Base-by-base conservation (phyloP, 1,139 yeast species). In the Magnusiomyces fungicola region DNA sequence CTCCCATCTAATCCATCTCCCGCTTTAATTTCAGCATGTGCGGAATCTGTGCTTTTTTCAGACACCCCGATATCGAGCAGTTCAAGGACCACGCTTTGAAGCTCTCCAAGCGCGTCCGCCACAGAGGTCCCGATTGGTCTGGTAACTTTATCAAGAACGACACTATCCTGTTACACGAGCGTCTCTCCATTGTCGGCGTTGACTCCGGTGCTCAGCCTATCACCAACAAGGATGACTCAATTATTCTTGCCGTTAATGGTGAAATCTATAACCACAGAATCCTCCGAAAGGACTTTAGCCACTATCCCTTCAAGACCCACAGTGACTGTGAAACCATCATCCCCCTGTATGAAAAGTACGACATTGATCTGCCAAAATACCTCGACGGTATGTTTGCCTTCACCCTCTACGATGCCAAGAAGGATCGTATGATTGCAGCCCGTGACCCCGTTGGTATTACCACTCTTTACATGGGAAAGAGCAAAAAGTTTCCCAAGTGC, bases 131-230 rank as follows among this genome's bases (percentile, higher is more conserved):
- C 58, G 98, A 92, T 72, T 92, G 98, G 98, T 51, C 59, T 47
- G 98, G 98, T 64, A 89, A 88, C 80, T 69, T 78, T 57, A 73
- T 78, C 58, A 80, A 81, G 64, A 87, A 88, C 79, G 69, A 74
- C 58, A 87, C 97, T 49, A 82, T 71, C 45, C 72, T 92, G 61
- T 81, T 86, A 61, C 98, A 92, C 68, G 97, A 92, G 73, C 85
- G 98, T 74, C 78, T 92, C 66, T 95, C 97, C 60, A 90, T 92
- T 65, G 72, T 68, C 24, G 97, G 97, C 59, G 76, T 90, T 63
- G 96, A 88, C 68, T 76, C 96, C 43, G 98, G 98, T 66, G 97
- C 98, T 56, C 98, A 92, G 73, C 99, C 99, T 58, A 85, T 92
- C 70, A 77, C 83, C 57, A 84, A 89, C 55, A 74, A 76, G 50